A percentile compares a stretch with the other conserved stretches of the same genome.
Evolutionary conservation across 2,329 filamentous ascomycete genomes (phyloP).

Genomic region (Tympanopsis confertula): DNA sequence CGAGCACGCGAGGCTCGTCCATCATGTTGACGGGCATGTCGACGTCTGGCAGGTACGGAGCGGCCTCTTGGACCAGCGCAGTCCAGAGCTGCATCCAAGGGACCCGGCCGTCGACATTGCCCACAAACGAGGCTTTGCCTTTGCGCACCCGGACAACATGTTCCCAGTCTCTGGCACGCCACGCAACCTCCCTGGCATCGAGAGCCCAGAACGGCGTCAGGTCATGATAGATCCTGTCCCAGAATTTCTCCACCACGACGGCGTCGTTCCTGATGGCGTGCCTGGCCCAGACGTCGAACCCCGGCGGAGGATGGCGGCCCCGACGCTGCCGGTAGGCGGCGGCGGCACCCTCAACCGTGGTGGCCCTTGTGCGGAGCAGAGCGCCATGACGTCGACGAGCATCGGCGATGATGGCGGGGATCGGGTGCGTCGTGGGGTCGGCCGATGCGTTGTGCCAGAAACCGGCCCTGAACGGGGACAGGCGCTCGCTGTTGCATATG

Average conservation of each 20-base stretch:
- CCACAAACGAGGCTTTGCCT: slow-evolving; percentile 24
- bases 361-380: slow-evolving; percentile 30
- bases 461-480: too few species aligned
- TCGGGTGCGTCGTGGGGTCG: slow-evolving; percentile 37
- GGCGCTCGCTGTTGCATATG: too few species aligned
- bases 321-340: slow-evolving; percentile 40
- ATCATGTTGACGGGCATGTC: slow-evolving; percentile 56
- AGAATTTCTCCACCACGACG: slow-evolving; percentile 51
- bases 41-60: slow-evolving; percentile 45
- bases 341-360: slow-evolving; percentile 36
- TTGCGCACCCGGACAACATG: slow-evolving; percentile 34
- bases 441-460: too few species aligned
- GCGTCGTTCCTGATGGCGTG: slow-evolving; percentile 38
- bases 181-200: slow-evolving; percentile 24
- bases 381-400: slow-evolving; percentile 29
- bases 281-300: slow-evolving; percentile 48
- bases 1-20: slow-evolving; percentile 52
- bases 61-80: slow-evolving; percentile 35
- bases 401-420: slow-evolving; percentile 33
- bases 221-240: slow-evolving; percentile 53
- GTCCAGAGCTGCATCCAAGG: slow-evolving; percentile 36
- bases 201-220: slow-evolving; percentile 48
- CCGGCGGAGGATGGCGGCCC: slow-evolving; percentile 49
- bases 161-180: slow-evolving; percentile 27
- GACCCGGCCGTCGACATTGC: slow-evolving; percentile 25